phyloP scores from a whole-genome alignment of 306 rosid species.

The Casuarina cunninghamiana region DNA sequence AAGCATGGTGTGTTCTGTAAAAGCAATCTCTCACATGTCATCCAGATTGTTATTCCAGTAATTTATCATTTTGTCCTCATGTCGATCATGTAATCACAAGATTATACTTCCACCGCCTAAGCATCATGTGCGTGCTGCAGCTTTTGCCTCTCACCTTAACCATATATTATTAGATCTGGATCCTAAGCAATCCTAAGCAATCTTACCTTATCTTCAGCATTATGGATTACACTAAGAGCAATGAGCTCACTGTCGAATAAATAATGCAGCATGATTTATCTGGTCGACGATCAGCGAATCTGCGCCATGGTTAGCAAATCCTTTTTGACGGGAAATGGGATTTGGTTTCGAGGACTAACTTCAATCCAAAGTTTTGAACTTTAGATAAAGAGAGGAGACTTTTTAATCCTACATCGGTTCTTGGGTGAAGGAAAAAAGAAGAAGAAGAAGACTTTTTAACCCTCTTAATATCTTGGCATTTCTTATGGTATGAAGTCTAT shows the following conservation, averaged over 20 bases:
- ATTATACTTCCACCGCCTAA: constrained; percentile 21
- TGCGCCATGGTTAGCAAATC: neutral
- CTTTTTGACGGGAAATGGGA: neutral
- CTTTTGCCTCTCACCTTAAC: constrained; percentile 20
- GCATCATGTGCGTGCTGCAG: constrained; percentile 23
- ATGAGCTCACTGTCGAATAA: neutral
- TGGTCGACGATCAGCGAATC: neutral
- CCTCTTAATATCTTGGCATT: neutral
- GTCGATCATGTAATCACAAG: neutral
- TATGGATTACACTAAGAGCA: neutral
- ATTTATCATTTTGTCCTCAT: neutral
- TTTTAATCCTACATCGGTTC: neutral
- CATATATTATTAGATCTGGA: constrained; percentile 15
- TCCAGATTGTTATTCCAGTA: neutral
- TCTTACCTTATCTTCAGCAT: neutral
- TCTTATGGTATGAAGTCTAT: too few species aligned
- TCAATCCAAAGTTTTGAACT: neutral
- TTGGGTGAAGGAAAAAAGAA: neutral
- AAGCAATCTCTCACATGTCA: neutral
- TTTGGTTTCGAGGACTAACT: neutral
- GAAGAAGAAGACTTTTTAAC: neutral
- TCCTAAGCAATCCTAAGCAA: constrained; percentile 19
- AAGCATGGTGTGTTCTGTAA: neutral
- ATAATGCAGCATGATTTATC: neutral
- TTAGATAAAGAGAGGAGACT: neutral